A percentile compares a stretch with the other conserved stretches of the same genome.
These are phyloP conservation scores for Pouteria glomerata DNA, from an alignment of 148 eudicot species.

Conservation along the genomic window DNA sequence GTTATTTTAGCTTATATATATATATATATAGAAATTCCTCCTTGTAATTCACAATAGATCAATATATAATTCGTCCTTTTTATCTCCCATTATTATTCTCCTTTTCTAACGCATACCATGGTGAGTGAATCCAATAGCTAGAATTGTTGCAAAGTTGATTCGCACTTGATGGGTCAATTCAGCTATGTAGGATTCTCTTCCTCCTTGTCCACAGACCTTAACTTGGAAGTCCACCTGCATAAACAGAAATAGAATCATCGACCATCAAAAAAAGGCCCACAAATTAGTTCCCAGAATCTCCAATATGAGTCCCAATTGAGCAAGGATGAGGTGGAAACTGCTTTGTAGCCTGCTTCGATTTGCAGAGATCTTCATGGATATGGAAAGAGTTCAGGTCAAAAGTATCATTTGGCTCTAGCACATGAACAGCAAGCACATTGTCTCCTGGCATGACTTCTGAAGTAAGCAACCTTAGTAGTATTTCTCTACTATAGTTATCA, in stretches of 20 bases:
- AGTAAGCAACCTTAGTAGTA: slow-evolving; percentile 25
- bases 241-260: neutral
- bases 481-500: slow-evolving; percentile 26
- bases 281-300: neutral
- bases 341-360: slow-evolving; percentile 25
- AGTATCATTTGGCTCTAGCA: slow-evolving; percentile 19
- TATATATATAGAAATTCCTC: too few species aligned
- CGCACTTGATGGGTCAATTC: slow-evolving; percentile 28
- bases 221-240: slow-evolving; percentile 37
- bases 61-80: too few species aligned
- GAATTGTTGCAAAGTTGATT: slow-evolving; percentile 23
- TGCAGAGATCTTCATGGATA: slow-evolving; percentile 38
- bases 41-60: too few species aligned
- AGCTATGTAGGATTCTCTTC: slow-evolving; percentile 15
- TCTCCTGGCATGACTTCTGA: slow-evolving; percentile 20
- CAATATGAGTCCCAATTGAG: neutral
- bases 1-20: too few species aligned
- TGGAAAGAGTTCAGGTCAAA: slow-evolving; percentile 32
- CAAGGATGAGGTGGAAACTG: neutral
- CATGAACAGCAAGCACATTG: slow-evolving; percentile 37
- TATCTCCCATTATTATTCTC: too few species aligned
- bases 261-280: neutral
- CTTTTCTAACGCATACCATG: slow-evolving; percentile 24
- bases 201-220: slow-evolving; percentile 24
- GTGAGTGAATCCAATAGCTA: slow-evolving; percentile 29